Evolutionary conservation across 2,329 filamentous ascomycete genomes (phyloP), one percentile per base, ranked within the genome.

Genomic region (Nannizzia gypsea): DNA sequence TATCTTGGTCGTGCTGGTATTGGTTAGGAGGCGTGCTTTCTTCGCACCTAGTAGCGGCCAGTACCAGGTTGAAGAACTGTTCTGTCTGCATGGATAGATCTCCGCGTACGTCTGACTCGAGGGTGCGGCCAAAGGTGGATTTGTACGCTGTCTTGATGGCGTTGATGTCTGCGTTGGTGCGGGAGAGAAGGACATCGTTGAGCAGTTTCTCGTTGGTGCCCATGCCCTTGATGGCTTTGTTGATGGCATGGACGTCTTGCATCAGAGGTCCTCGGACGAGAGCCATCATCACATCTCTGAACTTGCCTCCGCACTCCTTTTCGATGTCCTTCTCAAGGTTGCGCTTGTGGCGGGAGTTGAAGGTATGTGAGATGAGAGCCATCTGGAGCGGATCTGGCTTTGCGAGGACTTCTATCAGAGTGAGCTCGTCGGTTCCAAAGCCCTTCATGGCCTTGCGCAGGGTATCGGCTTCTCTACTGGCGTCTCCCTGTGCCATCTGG

Each of bases 71-170:
- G 75, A 96, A 97, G 66, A 96, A 84, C 20, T 85, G 79, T 71
- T 91, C 85, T 0, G 92, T 96, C 75, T 93, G 93, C 72, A 88
- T 82, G 65, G 87, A 92, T 20, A 97, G 77, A 66, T 97, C 92
- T 20, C 81, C 82, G 64, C 83, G 84, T 64, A 97, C 83, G 59
- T 88, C 87, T 11, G 78, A 75, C 67, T 91, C 86, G 0, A 97
- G 81, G 15, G 80, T 78, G 20, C 80, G 80, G 40, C 78, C 77
- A 76, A 86, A 90, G 0, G 81, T 83, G 15, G 81, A 80, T 50
- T 85, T 80, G 71, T 95, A 97, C 17, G 84, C 81, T 54, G 78
- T 73, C 76, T 95, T 95, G 78, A 99, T 96, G 42, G 89, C 89
- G 59, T 83, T 81, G 42, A 99, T 78, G 67, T 97, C 92, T 36